These are phyloP conservation scores for Atkinsonella texensis DNA, from an alignment of 2,329 filamentous ascomycete genomes.

Conservation along the genomic window DNA sequence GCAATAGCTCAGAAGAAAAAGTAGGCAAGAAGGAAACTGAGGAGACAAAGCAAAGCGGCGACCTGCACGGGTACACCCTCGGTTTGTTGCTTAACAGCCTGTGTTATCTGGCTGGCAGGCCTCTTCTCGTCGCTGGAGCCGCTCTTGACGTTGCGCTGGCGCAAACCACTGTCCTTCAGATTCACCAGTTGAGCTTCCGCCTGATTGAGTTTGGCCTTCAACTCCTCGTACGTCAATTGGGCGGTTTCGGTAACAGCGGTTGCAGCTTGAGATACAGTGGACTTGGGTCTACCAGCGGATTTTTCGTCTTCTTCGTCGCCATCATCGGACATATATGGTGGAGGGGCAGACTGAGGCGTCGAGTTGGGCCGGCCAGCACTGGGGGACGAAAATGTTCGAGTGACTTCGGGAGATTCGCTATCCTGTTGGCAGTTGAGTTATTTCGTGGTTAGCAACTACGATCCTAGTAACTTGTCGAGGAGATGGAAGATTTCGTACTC, in stretches of 20 bases:
- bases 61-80: conserved; percentile 82
- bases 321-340: conserved; percentile 23
- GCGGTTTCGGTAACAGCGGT: conserved; percentile 35
- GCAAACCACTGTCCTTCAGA: conserved; percentile 61
- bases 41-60: conserved; percentile 69
- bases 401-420: conserved; percentile 31
- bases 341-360: conserved; percentile 19
- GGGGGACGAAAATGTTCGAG: conserved; percentile 34
- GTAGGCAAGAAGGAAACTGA: conserved; percentile 91
- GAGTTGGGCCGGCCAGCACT: conserved; percentile 18
- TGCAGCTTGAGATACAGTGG: conserved; percentile 25
- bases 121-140: conserved; percentile 38
- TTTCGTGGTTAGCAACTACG: conserved; percentile 2
- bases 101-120: conserved; percentile 35
- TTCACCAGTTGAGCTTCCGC: conserved; percentile 62
- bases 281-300: conserved; percentile 14
- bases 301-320: conserved; percentile 18
- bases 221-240: conserved; percentile 39
- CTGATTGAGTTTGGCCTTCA: conserved; percentile 61
- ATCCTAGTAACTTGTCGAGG: not conserved
- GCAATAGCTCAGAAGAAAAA: conserved; percentile 65
- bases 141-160: conserved; percentile 62
- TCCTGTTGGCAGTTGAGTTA: conserved; percentile 11
- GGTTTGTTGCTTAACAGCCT: conserved; percentile 40
- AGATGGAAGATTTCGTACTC: conserved; percentile 21